Evolutionary conservation across 139 green algal species (phyloP), one percentile per base, ranked within the genome.

Genomic region (Picochlorum costavermella): DNA sequence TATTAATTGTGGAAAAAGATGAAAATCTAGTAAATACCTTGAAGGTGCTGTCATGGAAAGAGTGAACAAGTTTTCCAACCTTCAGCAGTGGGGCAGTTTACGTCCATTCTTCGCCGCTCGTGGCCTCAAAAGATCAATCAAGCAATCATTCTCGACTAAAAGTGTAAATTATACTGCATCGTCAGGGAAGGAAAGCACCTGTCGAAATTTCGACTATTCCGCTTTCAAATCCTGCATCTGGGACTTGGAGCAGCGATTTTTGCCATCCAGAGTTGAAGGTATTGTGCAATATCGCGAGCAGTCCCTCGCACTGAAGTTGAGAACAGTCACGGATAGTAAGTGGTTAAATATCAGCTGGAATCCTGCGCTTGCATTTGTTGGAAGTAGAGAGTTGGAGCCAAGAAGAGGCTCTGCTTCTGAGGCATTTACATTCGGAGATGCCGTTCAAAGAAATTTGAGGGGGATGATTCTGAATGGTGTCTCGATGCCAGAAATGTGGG

Each of bases 271-370:
- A n/a, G 26, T 68, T 31, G 49, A 53, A 33, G 68, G 89, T 73
- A 75, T 84, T 0, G 49, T 89, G 8, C 86, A 90, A 77, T 60
- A 73, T 6, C 75, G 82, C 25, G 60, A 66, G 26, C 66, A 80
- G 37, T 80, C 75, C 9, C 58, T 93, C 5, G 71, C 71, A 23
- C 51, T 91, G 17, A 64, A 70, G 8, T 68, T 90, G 44, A 69
- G 80, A 29, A 82, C 70, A 0, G 37, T 77, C 0, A 13, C 71
- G 4, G 30, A 30, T 3, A 53, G 63, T 26, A 75, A 65, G 50
- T 93, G 86, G 86, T 69, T 95, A 69, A 78, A 86, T 43, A 61
- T 95, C 4, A 79, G 64, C 45, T 94, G 85, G 85, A 79, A 95
- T 68, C 76, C 82, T 10, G 49, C 56, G 8, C 76, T 69, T 20